Evolutionary conservation across 441 rosid species (phyloP).

Genomic region (Brassica hybrid): DNA sequence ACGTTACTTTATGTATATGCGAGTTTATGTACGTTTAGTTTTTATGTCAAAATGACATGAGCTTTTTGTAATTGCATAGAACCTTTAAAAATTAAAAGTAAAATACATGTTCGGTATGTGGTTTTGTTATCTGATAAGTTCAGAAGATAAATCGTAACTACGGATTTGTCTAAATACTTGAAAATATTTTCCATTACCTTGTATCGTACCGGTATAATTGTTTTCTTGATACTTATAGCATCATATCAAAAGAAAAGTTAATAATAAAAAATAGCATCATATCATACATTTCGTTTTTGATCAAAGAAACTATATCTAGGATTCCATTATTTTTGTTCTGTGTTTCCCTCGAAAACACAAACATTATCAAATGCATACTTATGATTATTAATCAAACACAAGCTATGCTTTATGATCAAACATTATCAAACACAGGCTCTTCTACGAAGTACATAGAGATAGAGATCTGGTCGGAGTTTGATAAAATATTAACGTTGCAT

Average conservation of each 20-base stretch:
- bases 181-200: background rate
- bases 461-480: background rate
- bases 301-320: background rate
- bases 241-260: background rate
- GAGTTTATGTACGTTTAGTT: slow-evolving; percentile 6
- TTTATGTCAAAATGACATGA: slow-evolving; percentile 19
- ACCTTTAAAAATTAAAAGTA: background rate
- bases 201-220: background rate
- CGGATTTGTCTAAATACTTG: background rate
- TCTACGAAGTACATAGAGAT: background rate
- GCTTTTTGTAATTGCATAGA: slow-evolving; percentile 14
- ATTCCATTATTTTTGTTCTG: background rate
- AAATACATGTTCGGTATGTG: background rate
- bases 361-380: too few species aligned
- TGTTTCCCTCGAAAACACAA: background rate
- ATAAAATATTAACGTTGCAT: background rate
- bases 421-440: background rate
- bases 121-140: background rate
- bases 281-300: background rate
- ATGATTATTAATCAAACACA: too few species aligned
- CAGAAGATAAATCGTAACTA: background rate
- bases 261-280: background rate
- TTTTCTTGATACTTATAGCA: background rate
- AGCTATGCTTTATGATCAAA: background rate
- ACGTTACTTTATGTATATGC: slow-evolving; percentile 32